These are phyloP conservation scores for thale cress (Arabidopsis thaliana) DNA, from an alignment of 345 rosid genomes.

Conservation along the genomic window DNA sequence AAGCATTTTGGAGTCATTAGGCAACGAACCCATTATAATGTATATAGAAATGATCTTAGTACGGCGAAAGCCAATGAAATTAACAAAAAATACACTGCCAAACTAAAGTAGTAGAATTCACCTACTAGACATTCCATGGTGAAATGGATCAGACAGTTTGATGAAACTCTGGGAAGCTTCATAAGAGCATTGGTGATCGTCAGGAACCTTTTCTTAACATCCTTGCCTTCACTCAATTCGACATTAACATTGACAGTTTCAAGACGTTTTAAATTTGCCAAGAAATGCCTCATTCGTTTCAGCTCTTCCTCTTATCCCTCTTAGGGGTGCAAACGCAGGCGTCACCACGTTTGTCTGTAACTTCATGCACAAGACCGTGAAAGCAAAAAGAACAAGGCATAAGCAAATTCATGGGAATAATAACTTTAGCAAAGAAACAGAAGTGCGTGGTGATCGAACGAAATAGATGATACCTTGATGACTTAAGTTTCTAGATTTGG, in stretches of 20 bases:
- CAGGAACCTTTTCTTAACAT: neutral
- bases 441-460: neutral
- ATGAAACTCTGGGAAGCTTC: neutral
- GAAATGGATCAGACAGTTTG: neutral
- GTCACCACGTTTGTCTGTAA: neutral
- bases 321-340: neutral
- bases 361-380: neutral
- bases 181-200: neutral
- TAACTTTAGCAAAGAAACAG: neutral
- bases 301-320: neutral
- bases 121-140: neutral
- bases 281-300: neutral
- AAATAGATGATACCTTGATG: neutral
- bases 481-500: neutral
- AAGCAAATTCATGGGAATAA: too few species aligned
- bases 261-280: neutral
- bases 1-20: too few species aligned
- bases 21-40: too few species aligned
- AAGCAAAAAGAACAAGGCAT: neutral
- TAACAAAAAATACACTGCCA: neutral
- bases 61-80: neutral
- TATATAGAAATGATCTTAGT: too few species aligned
- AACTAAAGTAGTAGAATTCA: too few species aligned
- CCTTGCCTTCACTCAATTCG: neutral
- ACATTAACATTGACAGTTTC: neutral